Evolutionary conservation across 2,329 filamentous ascomycete species (phyloP).

Genomic region (Truncatella angustata): DNA sequence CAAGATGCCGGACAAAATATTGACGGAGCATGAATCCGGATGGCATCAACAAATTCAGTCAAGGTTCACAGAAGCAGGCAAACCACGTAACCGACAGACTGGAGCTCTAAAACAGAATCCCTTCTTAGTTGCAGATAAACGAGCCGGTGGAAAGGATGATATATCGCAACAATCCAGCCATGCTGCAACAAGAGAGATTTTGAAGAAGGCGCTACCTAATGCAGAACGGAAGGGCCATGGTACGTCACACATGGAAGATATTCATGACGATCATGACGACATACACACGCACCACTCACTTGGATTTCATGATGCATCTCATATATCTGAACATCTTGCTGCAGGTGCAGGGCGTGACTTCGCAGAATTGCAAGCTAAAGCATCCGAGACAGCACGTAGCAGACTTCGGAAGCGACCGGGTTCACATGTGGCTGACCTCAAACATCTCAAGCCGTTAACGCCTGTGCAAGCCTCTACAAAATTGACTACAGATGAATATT

Average conservation of each 20-base stretch:
- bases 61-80: too few relatives aligned
- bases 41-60: too few relatives aligned
- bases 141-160: slow-evolving; percentile 6
- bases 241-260: slow-evolving; percentile 4
- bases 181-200: background rate
- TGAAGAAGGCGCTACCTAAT: background rate
- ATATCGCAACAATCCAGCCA: background rate
- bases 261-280: slow-evolving; percentile 7
- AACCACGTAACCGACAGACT: background rate
- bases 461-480: slow-evolving; percentile 13
- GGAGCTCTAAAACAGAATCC: slow-evolving; percentile 18
- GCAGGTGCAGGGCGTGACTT: slow-evolving; percentile 14
- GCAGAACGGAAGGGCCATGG: too few relatives aligned
- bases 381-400: background rate
- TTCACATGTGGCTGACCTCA: background rate
- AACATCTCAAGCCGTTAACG: slow-evolving; percentile 15
- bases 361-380: slow-evolving; percentile 11
- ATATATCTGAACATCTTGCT: slow-evolving; percentile 33
- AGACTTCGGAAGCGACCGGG: background rate
- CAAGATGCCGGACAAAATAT: background rate
- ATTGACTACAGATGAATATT: slow-evolving; percentile 14
- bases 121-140: slow-evolving; percentile 22
- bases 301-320: slow-evolving; percentile 31
- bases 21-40: background rate
- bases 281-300: slow-evolving; percentile 27